Evolutionary conservation across 140 eudicot species (phyloP).

Genomic region (Anethum foeniculum): DNA sequence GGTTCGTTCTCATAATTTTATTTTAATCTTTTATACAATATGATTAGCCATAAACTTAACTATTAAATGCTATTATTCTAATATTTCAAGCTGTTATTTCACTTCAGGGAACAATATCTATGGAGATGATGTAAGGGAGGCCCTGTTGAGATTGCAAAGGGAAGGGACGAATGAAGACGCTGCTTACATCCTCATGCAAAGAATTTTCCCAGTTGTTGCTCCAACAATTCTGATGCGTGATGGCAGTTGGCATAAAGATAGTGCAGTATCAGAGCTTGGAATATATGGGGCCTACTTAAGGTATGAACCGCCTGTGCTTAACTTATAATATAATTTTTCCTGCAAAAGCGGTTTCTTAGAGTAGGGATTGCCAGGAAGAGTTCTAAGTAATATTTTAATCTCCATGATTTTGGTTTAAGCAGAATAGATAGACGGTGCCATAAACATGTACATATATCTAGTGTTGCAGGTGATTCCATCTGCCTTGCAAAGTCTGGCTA

Average conservation of each 20-base stretch:
- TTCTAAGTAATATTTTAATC: background rate
- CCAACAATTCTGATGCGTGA: constrained; percentile 68
- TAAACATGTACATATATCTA: background rate
- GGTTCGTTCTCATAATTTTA: constrained; percentile 22
- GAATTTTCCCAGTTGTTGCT: constrained; percentile 67
- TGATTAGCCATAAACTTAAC: background rate
- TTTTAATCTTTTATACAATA: background rate
- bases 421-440: background rate
- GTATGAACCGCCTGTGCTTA: constrained; percentile 17
- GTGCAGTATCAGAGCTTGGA: constrained; percentile 85
- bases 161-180: constrained; percentile 85
- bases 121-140: constrained; percentile 66
- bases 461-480: background rate
- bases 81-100: background rate
- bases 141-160: constrained; percentile 51
- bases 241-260: constrained; percentile 64
- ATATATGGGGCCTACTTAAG: constrained; percentile 70
- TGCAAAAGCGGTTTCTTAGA: background rate
- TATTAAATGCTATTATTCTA: background rate
- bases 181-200: constrained; percentile 94
- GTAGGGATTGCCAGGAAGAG: background rate
- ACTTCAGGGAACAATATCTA: constrained; percentile 79
- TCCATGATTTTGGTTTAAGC: background rate
- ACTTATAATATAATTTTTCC: background rate
- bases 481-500: background rate